Base-by-base conservation (phyloP, 768 basidiomycete species). In the Agaricus blazei region DNA sequence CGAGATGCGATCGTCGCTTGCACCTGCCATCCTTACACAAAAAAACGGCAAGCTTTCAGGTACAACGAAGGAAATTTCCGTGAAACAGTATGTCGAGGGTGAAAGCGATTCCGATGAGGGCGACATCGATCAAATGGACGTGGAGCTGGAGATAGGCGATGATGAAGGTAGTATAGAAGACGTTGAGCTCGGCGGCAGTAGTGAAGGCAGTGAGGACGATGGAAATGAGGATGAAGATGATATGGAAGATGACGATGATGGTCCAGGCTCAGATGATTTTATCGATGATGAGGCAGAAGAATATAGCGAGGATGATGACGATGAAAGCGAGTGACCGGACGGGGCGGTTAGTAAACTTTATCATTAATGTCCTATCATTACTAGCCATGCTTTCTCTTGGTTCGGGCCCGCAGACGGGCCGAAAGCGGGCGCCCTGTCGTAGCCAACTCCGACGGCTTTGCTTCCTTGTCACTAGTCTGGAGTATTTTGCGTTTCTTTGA, bases 111-210 rank as follows among this genome's bases (percentile, higher is more conserved):
- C 68, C 4, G 64, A 62, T 34, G 70, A 70, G 31, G 83, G 82
- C 48, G 83, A 86, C 51, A 82, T 80, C 41, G 80, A 79, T 26
- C 80, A 77, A 34, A 76, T 79, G 67, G 82, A 83, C 41, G 73
- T 78, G 44, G 84, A 84, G 48, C 78, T 86, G 31, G 83, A 86
- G 61, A 82, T 78, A 38, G 84, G 72, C 6, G 84, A 82, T 55
- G 87, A 89, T 36, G 82, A 76, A 34, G 88, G 85, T 9, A 90
- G 90, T 63, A 72, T 92, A 43, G 91, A 90, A 63, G 88, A 90
- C 63, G 78, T 90, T 19, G 88, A 88, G 62, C 70, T 89, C 12
- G 87, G 87, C 56, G 84, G 80, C 1, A 79, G 80, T 44, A 83
- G 83, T 58, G 76, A 78, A 40, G 73, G 75, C 38, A 82, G 76